Base-by-base conservation (phyloP, 2,329 filamentous ascomycete species). In the Diaporthe humulicola region DNA sequence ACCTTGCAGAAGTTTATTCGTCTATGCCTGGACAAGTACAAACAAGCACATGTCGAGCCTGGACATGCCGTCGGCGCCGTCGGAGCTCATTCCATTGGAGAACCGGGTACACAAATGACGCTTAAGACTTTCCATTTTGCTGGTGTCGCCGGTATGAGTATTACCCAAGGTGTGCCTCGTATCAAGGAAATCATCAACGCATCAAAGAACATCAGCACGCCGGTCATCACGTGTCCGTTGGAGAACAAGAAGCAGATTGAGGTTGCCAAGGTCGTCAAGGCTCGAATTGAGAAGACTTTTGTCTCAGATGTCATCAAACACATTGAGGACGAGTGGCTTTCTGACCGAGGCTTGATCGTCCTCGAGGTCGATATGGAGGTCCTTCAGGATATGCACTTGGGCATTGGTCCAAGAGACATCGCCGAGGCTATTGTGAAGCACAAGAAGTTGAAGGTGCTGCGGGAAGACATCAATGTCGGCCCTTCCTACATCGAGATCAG, bases 131-230 rank as follows among this genome's bases (percentile, higher is more conserved):
- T 98, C 91, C 97, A 98, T 93, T 99, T 99, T 87, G 97, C 97
- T 82, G 97, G 97, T 94, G 97, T 99, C 77, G 97, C 97, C 57
- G 96, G 96, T 83, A 98, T 99, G 97, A 98, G 95, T 89, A 98
- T 99, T 82, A 99, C 97, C 0, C 95, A 98, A 82, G 97, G 97
- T 94, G 97, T 99, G 9, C 97, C 97, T 1, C 96, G 97, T 92
- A 99, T 99, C 87, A 99, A 99, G 86, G 97, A 99, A 88, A 99
- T 99, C 79, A 99, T 99, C 91, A 99, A 99, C 85, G 97, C 97
- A 8, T 98, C 95, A 12, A 98, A 95, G 83, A 88, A 88, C 67
- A 99, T 99, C 84, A 97, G 94, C 83, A 99, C 97, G 0, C 97
- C 97, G 0, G 93, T 99, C 81, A 98, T 99, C 78, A 92, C 91